These are phyloP conservation scores for Fusarium hostae DNA, from an alignment of 2,329 filamentous ascomycete species.

Conservation along the genomic window DNA sequence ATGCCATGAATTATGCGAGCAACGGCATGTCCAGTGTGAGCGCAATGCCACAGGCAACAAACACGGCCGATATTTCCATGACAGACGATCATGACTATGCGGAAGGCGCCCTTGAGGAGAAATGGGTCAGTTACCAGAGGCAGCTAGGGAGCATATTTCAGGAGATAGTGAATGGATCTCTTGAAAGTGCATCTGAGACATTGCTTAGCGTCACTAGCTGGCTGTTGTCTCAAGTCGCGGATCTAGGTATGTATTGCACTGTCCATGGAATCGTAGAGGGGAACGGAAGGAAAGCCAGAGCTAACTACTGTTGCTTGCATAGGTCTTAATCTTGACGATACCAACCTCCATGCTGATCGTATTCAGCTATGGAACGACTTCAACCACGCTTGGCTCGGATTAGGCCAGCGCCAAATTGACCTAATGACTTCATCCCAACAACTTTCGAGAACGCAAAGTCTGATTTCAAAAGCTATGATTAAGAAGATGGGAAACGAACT, in stretches of 20 bases:
- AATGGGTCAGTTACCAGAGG: constrained; percentile 73
- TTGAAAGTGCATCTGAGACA: constrained; percentile 63
- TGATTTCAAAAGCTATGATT: constrained; percentile 76
- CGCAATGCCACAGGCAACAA: constrained; percentile 55
- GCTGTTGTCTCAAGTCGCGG: constrained; percentile 65
- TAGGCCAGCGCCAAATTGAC: constrained; percentile 86
- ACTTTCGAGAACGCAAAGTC: constrained; percentile 65
- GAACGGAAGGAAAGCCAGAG: not conserved
- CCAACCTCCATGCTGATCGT: constrained; percentile 77
- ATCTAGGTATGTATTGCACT: constrained; percentile 60
- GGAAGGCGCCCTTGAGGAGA: constrained; percentile 70
- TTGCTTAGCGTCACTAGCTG: constrained; percentile 65
- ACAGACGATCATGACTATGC: constrained; percentile 67
- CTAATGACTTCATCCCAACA: constrained; percentile 70
- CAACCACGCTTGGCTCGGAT: constrained; percentile 88
- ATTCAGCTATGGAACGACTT: constrained; percentile 93
- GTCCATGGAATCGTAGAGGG: not conserved
- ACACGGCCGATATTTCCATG: constrained; percentile 59
- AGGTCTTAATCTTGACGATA: constrained; percentile 89
- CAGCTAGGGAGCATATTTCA: constrained; percentile 76
- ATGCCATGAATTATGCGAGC: constrained; percentile 62
- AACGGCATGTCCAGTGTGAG: constrained; percentile 59
- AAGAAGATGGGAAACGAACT: constrained; percentile 85
- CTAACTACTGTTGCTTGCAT: constrained; percentile 36
- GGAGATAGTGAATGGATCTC: constrained; percentile 67